These are phyloP conservation scores for Angophora floribunda DNA, from an alignment of 345 rosid genomes.

Conservation along the genomic window DNA sequence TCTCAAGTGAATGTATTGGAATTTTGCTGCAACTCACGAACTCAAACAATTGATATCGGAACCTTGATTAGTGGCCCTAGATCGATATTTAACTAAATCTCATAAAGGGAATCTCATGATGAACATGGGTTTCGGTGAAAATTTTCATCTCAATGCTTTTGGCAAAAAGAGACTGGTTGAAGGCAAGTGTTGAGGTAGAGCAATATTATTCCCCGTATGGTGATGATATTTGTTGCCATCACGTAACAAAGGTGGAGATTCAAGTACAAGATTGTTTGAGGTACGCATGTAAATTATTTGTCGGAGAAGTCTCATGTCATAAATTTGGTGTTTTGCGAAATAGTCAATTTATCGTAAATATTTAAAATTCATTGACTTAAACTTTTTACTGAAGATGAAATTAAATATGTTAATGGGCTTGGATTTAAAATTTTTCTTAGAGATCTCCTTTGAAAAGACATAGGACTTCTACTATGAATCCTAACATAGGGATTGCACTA, in stretches of 20 bases:
- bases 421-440: not conserved
- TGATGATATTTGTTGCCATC: not conserved
- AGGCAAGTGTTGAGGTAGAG: not conserved
- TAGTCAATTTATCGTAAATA: not conserved
- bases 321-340: not conserved
- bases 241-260: not conserved
- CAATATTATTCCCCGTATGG: not conserved
- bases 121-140: not conserved
- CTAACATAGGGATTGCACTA: not conserved
- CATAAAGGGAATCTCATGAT: not conserved
- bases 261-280: not conserved
- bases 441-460: not conserved
- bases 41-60: not conserved
- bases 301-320: not conserved
- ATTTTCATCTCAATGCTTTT: not conserved
- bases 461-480: not conserved
- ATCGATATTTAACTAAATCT: not conserved
- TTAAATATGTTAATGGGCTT: not conserved
- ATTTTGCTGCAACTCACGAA: not conserved
- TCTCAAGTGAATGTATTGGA: not conserved
- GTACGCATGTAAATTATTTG: not conserved
- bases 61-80: not conserved
- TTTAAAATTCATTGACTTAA: not conserved
- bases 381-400: not conserved
- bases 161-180: not conserved